A percentile compares a stretch with the other conserved stretches of the same genome.
These are phyloP conservation scores for Tardiomyces digboiensis DNA, from an alignment of 1,139 yeast species.

Conservation along the genomic window DNA sequence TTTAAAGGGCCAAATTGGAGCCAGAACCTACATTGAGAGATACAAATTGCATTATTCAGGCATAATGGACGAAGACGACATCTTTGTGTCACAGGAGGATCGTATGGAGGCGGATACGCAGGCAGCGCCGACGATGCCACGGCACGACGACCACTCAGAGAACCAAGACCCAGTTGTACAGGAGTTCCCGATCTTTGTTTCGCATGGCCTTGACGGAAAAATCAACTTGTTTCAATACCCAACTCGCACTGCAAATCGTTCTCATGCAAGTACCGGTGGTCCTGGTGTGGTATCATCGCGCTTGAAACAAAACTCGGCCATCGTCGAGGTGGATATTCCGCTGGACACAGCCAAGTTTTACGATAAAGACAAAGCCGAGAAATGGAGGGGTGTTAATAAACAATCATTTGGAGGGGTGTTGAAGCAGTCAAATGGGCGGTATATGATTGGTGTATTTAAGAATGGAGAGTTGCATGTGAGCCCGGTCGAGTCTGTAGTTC, in stretches of 20 bases:
- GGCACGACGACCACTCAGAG: not conserved
- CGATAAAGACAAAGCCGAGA: conserved; percentile 51
- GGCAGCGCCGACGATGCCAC: not conserved
- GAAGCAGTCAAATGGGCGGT: conserved; percentile 34
- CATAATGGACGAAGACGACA: conserved; percentile 6
- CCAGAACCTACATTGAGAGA: not conserved
- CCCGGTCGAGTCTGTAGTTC: conserved; percentile 62
- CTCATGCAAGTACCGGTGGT: conserved; percentile 33
- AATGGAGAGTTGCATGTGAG: conserved; percentile 49
- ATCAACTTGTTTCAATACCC: conserved; percentile 55
- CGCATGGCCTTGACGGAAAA: conserved; percentile 17
- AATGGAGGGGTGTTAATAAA: conserved; percentile 48
- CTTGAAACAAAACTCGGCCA: conserved; percentile 49
- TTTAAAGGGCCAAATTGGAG: not conserved
- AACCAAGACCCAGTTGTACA: conserved; percentile 67
- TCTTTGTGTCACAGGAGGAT: conserved; percentile 8
- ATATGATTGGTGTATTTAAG: conserved; percentile 42
- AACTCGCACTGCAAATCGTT: conserved; percentile 47
- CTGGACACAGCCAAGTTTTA: conserved; percentile 54
- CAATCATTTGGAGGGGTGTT: conserved; percentile 57
- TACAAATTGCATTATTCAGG: not conserved
- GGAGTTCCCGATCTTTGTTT: conserved; percentile 58
- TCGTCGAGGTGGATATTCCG: conserved; percentile 66
- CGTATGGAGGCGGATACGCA: conserved; percentile 5
- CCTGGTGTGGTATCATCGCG: conserved; percentile 40